Base-by-base conservation (phyloP, 2,329 filamentous ascomycete species). In the Didymosphaeria variabile region DNA sequence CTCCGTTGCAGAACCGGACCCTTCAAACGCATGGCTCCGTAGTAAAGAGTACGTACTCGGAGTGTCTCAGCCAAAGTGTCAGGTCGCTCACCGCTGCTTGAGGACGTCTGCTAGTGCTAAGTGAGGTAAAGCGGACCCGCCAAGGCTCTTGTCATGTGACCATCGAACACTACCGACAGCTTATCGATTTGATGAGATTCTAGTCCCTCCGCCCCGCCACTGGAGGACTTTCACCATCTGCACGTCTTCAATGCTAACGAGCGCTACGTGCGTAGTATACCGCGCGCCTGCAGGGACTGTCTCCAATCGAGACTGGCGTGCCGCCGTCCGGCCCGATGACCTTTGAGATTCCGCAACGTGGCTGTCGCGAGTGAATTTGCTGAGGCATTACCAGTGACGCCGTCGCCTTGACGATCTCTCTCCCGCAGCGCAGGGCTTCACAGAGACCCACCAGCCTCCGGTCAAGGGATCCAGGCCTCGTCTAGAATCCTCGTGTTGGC, bases 401-500 rank as follows among this genome's bases (percentile, higher is more conserved):
- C 53, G 56, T 55, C 60, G 47, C 34, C 21, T 44, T 19, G 36
- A 47, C 32, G 49, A 59, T 17, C 53, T n/a, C 62, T 64, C 59
- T 13, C 62, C 57, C 57, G 50, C 53, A 61, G 44, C 57, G 50
- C 53, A 61, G 44, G 59, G 55, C 61, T 58, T 52, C 45, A 60
- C 21, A 45, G 32, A 52, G 57, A 53, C 58, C 59, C 61, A 60
- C 61, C 60, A 59, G 51, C 52, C 66, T 63, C 58, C 57, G 56
- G 52, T 62, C 64, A 60, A 55, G 57, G 52, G 52, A 64, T 67
- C 72, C 64, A 71, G 65, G 70, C 64, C 58, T 54, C 52, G 52
- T 58, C 60, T 61, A 60, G 29, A 29, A 44, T 34, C 52, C 52
- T 49, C 32, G 55, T 57, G 50, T 50, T 40, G 52, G 47, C 56